Evolutionary conservation across 441 rosid genomes (phyloP), one percentile per base, ranked within the genome.

Genomic region (Erysimum pusillum): DNA sequence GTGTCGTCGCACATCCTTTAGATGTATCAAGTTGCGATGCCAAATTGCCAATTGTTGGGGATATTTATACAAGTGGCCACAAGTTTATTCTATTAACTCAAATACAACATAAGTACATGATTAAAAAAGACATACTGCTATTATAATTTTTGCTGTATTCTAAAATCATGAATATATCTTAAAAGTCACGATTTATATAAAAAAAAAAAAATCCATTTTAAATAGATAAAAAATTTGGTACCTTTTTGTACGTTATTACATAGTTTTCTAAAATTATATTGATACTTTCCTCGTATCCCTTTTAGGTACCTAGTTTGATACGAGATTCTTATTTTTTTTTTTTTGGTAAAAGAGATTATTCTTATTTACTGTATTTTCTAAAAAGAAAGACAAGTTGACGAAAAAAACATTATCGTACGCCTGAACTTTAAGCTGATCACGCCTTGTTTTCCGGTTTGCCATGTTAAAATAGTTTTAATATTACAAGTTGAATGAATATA

Each of bases 11-110:
- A 54, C 9, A 62, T 31, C 32, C 13, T 35, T 34, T 73, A 17
- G 17, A 41, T 4, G 41, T 62, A 48, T 71, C 80, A 71, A 77
- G 57, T 65, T 65, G 76, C 45, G 48, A 71, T 65, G 67, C 56
- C 73, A 71, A 71, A 15, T 63, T 76, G 71, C 53, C 60, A 38
- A 25, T 54, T 61, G 49, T 35, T 54, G 22, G 32, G 51, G 12
- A 22, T 70, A 53, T 46, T 71, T 20, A n/a, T n/a, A 71, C 63
- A 58, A 77, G 73, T 58, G 73, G 76, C 41, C 36, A 58, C 38
- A 20, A 53, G 6, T 76, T 31, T 69, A n/a, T 66, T 46, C 11
- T 39, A 49, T 18, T 15, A 39, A 25, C 5, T 46, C 17, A 17
- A 18, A 14, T 59, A 18, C 15, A 52, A 48, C 42, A 25, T 61